Percentiles rank a stretch among this genome's conserved stretches.
Evolutionary conservation across 1,284 basidiomycete genomes (phyloP).

Genomic region (Papiliotrema nemorosa): DNA sequence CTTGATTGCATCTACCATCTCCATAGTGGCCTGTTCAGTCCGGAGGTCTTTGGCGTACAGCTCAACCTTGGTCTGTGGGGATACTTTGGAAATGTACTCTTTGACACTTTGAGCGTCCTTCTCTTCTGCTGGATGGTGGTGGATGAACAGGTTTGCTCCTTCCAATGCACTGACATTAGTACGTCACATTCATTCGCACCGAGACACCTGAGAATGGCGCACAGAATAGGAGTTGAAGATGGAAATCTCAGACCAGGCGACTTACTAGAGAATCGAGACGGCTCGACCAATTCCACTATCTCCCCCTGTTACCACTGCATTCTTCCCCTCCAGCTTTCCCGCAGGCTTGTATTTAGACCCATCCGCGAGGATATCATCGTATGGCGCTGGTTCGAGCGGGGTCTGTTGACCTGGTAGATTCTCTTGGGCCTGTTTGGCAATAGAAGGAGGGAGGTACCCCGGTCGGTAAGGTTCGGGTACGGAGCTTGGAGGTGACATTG

Average conservation of each 20-base stretch:
- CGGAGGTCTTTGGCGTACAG: slow-evolving; percentile 52
- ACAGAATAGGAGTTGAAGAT: not conserved
- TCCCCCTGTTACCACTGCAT: slow-evolving; percentile 48
- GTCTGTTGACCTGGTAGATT: slow-evolving; percentile 39
- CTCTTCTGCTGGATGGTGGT: slow-evolving; percentile 55
- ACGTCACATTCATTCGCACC: no score
- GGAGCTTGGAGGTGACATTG: slow-evolving; percentile 35
- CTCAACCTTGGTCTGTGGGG: slow-evolving; percentile 51
- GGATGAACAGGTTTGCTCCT: slow-evolving; percentile 58
- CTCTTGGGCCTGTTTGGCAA: slow-evolving; percentile 38
- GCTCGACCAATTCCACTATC: slow-evolving; percentile 52
- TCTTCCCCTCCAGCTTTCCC: slow-evolving; percentile 52
- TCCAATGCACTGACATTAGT: slow-evolving; percentile 52
- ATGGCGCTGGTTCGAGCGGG: slow-evolving; percentile 49
- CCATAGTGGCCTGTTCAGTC: slow-evolving; percentile 51
- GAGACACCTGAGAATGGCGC: no score
- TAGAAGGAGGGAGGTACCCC: slow-evolving; percentile 36
- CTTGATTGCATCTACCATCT: slow-evolving; percentile 53
- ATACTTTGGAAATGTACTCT: slow-evolving; percentile 41
- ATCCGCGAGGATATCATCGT: slow-evolving; percentile 56
- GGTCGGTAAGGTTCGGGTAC: slow-evolving; percentile 44
- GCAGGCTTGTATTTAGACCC: slow-evolving; percentile 48
- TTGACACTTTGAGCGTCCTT: slow-evolving; percentile 53
- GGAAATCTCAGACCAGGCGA: not conserved
- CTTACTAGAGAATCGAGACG: slow-evolving; percentile 38